Evolutionary conservation across 352 stramenopile species (phyloP), one percentile per base, ranked within the genome.

Genomic region (Phytopythium kandeliae): DNA sequence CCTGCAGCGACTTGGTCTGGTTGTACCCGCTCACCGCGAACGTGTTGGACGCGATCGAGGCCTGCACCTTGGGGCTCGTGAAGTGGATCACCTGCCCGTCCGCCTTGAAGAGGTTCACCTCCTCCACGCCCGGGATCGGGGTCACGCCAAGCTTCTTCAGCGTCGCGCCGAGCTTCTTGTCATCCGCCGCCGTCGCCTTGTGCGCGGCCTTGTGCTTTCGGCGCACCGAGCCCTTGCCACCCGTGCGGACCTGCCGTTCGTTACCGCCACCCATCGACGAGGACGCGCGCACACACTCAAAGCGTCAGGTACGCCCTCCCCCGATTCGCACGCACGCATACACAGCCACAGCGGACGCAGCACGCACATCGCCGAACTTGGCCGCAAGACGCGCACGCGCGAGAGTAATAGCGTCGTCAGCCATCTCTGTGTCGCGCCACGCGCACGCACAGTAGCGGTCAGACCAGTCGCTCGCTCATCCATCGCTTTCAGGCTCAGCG

Each of bases 31-130:
- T 95, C 37, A 99, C 93, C 40, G 98, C 97, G 79, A 97, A 99
- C 48, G 97, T 99, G 81, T 99, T 99, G 59, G 96, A 95, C 26
- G 79, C 73, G 69, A 99, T 98, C 36, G 95, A 96, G 46, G 96
- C 96, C 74, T 99, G 96, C 42, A 99, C 96, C 86, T 99, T 99
- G 35, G 96, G 96, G 65, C 85, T 90, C 50, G 90, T 76, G 66
- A 99, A 99, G 73, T 99, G 96, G 71, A 99, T 98, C 19, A 99
- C 96, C 65, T 98, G 97, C 64, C 96, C 96, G 57, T 99, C 97
- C 9, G 97, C 90, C 84, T 98, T 98, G 88, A 99, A 99, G 63
- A 99, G 92, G 78, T 99, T 99, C 41, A 99, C 97, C 71, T 99
- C 97, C 71, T 99, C 96, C 52, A 99, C 98, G 55, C 90, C 97